A percentile compares a stretch with the other conserved stretches of the same genome.
Evolutionary conservation across 768 basidiomycete species (phyloP).

Genomic region (Amanita thiersii): DNA sequence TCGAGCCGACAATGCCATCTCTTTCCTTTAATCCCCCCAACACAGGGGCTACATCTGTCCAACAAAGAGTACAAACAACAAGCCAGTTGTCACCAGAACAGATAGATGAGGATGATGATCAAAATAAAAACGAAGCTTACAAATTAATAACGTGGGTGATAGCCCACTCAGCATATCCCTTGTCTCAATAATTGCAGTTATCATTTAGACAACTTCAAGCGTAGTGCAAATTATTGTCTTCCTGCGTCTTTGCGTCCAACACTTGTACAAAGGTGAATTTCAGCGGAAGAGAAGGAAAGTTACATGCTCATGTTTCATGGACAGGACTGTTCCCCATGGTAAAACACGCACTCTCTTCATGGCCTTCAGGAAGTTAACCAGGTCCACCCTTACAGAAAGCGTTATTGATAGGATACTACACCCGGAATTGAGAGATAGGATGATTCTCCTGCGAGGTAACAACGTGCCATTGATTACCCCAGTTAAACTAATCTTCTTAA

Average conservation of each 20-base stretch:
- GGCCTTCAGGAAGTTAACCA: slow-evolving; percentile 7
- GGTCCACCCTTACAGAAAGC: slow-evolving; percentile 47
- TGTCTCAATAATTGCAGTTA: slow-evolving; percentile 40
- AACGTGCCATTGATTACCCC: slow-evolving; percentile 12
- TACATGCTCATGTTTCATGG: slow-evolving; percentile 10
- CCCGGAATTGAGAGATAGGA: slow-evolving; percentile 83
- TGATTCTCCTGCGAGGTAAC: slow-evolving; percentile 85
- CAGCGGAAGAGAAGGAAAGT: background rate
- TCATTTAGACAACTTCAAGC: slow-evolving; percentile 84
- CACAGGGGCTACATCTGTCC: slow-evolving; percentile 18
- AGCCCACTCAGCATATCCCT: background rate
- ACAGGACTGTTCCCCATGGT: slow-evolving; percentile 82
- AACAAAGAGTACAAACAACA: slow-evolving; percentile 24
- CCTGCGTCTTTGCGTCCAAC: slow-evolving; percentile 86
- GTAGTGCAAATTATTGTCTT: slow-evolving; percentile 80
- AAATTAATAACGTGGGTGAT: slow-evolving; percentile 67
- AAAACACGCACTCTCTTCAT: slow-evolving; percentile 15
- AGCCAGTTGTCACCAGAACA: slow-evolving; percentile 30
- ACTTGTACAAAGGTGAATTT: slow-evolving; percentile 66
- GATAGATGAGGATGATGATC: slow-evolving; percentile 57
- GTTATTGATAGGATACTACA: slow-evolving; percentile 88
- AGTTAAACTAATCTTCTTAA: slow-evolving; percentile 18
- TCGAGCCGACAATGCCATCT: slow-evolving; percentile 45
- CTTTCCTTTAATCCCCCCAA: slow-evolving; percentile 37
- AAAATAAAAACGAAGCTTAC: slow-evolving; percentile 70